Conservation (phyloP, 2,329 filamentous ascomycete species). For the Pleoardoris graminearum region DNA sequence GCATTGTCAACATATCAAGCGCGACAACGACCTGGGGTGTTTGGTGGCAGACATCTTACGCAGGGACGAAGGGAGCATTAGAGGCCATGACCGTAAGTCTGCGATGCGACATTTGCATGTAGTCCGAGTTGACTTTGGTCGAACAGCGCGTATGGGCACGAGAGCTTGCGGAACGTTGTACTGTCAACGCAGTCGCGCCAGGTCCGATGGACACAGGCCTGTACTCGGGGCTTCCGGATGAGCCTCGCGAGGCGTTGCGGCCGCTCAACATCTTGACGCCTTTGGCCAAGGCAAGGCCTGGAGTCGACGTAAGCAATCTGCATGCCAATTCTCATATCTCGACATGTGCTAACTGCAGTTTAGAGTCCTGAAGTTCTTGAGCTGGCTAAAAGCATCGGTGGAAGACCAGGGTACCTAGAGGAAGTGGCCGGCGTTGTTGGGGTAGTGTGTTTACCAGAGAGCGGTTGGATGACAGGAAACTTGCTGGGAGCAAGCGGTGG, state of each 20-base stretch:
- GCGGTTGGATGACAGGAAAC: conserved; percentile 74
- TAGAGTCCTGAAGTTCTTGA: conserved; percentile 58
- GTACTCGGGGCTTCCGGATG: conserved; percentile 17
- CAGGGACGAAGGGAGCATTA: conserved; percentile 65
- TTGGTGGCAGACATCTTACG: conserved; percentile 61
- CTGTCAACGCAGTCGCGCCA: conserved; percentile 65
- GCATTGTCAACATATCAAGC: conserved; percentile 62
- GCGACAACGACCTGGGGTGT: conserved; percentile 60
- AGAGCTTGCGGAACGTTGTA: conserved; percentile 60
- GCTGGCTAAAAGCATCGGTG: conserved; percentile 57
- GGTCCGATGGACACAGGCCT: conserved; percentile 56
- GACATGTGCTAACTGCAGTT: not conserved
- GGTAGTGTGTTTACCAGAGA: conserved; percentile 70
- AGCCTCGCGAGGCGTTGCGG: conserved; percentile 15
- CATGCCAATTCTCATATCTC: not conserved
- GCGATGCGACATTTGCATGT: not conserved
- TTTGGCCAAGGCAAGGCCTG: conserved; percentile 15
- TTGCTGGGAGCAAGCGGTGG: conserved; percentile 78
- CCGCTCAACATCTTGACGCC: conserved; percentile 20
- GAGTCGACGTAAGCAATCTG: conserved; percentile 35
- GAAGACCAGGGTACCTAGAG: conserved; percentile 59
- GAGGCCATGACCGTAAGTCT: conserved; percentile 60
- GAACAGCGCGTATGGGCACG: conserved; percentile 59
- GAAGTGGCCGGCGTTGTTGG: conserved; percentile 74
- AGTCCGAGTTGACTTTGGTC: not conserved